Conservation (phyloP, 495 filamentous ascomycete species). For the Podospora pseudoanserina region DNA sequence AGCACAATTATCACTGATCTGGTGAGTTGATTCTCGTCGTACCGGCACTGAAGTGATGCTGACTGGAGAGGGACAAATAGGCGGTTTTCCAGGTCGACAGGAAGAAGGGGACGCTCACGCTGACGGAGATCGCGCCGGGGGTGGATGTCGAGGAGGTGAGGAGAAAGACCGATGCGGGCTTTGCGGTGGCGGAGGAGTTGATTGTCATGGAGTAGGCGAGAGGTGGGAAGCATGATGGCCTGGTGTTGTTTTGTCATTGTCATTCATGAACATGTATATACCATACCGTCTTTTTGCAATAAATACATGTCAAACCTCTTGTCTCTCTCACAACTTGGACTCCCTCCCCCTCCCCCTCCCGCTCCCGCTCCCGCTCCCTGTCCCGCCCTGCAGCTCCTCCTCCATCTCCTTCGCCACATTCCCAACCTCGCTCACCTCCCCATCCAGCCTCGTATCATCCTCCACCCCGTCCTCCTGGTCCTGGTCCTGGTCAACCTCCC, state of each 20-base stretch:
- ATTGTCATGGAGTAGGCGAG: conserved; percentile 42
- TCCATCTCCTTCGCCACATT: neutral
- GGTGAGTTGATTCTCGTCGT: conserved; percentile 32
- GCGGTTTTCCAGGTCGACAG: conserved; percentile 56
- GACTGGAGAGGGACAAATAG: conserved; percentile 9
- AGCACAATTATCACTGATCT: conserved; percentile 58
- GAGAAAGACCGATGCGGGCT: conserved; percentile 53
- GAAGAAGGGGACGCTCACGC: conserved; percentile 44
- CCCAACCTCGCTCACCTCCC: neutral
- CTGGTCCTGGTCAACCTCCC: conserved; percentile 7
- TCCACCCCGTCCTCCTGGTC: conserved; percentile 3
- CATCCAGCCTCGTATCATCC: conserved; percentile 13
- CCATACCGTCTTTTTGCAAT: too few relatives aligned
- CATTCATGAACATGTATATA: neutral
- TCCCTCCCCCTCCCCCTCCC: neutral
- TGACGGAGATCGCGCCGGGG: conserved; percentile 55
- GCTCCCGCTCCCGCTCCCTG: neutral
- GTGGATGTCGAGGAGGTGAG: conserved; percentile 52
- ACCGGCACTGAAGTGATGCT: neutral
- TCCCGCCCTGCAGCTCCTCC: neutral
- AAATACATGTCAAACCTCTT: neutral
- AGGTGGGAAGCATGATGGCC: neutral
- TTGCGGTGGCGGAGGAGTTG: conserved; percentile 47
- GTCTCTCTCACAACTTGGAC: neutral
- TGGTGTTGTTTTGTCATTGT: neutral